phyloP scores from a whole-genome alignment of 2,329 filamentous ascomycete species.

The Colletotrichum sp. region DNA sequence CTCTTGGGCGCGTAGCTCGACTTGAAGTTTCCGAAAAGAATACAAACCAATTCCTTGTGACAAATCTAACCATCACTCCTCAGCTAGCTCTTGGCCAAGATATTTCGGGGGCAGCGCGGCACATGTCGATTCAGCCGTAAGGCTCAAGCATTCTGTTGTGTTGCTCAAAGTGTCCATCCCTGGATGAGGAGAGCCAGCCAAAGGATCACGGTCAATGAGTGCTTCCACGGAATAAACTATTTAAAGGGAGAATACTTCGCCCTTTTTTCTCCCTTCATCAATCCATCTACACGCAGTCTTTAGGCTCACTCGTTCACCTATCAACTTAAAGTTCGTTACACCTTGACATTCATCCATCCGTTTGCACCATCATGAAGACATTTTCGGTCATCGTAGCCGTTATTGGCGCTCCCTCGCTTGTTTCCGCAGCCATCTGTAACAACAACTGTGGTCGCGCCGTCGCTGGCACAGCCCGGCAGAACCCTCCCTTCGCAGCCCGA shows the following conservation, averaged over 20 bases:
- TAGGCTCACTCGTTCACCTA: not conserved
- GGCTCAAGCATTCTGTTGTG: not conserved
- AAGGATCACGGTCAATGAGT: not conserved
- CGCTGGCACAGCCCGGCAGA: not conserved
- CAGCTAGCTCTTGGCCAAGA: not conserved
- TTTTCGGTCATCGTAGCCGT: not conserved
- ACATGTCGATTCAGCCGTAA: not conserved
- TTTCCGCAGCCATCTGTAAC: not conserved
- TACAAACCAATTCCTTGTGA: not conserved
- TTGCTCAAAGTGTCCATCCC: not conserved
- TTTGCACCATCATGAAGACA: not conserved
- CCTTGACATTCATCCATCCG: not conserved
- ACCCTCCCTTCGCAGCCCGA: not conserved
- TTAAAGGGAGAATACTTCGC: not conserved
- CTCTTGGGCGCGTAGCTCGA: not conserved
- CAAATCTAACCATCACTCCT: not conserved
- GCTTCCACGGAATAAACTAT: not conserved
- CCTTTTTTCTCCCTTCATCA: not conserved
- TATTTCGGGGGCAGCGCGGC: not conserved
- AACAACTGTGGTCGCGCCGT: slow-evolving; percentile 20
- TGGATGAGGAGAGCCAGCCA: not conserved
- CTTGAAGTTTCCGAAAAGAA: not conserved
- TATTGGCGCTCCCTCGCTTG: not conserved
- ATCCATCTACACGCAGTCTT: not conserved
- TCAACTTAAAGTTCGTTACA: not conserved